Evolutionary conservation across 2,329 filamentous ascomycete genomes (phyloP), one percentile per base, ranked within the genome.

Genomic region (Alternaria triticimaculans): DNA sequence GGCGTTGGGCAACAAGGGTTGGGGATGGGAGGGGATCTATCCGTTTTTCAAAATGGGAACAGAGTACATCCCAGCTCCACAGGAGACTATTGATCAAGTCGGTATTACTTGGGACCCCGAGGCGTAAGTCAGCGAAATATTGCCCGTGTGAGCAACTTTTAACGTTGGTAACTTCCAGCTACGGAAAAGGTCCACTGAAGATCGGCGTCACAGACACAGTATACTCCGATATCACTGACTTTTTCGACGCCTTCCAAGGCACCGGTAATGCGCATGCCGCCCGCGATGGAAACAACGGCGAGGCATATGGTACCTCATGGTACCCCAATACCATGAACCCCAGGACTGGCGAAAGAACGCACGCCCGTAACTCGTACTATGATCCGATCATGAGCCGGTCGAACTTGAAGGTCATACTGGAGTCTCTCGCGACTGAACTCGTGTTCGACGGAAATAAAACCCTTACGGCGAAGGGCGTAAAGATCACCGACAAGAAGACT

Each of bases 1-100:
- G 58, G 77, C 80, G n/a, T 73, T 90, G 20, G 88, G 88, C 1
- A 90, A 89, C 68, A 60, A 75, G 2, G 87, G 86, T 4, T 90
- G 88, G 88, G 82, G 83, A 1, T 90, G 86, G 86, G 78, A 86
- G 44, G 80, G 80, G 7, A 64, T 86, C 21, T 68, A 78, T 21
- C 70, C 73, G 1, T 77, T 67, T 58, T 78, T 75, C 64, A 72
- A 71, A 49, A 76, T 77, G 63, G 63, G 68, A 14, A 76, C 74
- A 2, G 66, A 72, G n/a, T 72, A 74, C 12, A 64, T 70, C 18
- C 57, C 66, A 25, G 72, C 74, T 0, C 66, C 73, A n/a, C 46
- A 61, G 9, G 60, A 66, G 11, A 61, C 58, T 2, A 57, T 58
- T 3, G 54, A 69, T n/a, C 60, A 67, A 12, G 66, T 72, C 21